Base-by-base conservation (phyloP, 305 asterid genomes). In the Stenogyne calaminthoides region DNA sequence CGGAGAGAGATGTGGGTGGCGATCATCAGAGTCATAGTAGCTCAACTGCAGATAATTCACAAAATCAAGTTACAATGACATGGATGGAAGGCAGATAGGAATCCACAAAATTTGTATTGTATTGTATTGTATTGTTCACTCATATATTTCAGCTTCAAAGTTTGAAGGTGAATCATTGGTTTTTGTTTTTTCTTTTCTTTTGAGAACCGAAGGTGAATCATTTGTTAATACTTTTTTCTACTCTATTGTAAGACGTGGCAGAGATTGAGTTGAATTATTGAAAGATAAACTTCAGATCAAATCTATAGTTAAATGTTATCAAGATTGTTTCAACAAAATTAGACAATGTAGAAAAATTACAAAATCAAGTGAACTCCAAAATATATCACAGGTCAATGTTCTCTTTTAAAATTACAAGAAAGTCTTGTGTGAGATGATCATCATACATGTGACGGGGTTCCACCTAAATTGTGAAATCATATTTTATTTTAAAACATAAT, bases 1-100 rank as follows among this genome's bases (percentile, higher is more conserved):
- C 58, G 0, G 71, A 51, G 16, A 66, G 78, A 40, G 78, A 73
- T 12, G 67, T 73, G 3, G 6, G 5, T 16, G 52, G 10, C 2
- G 15, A 63, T 62, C 22, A 18, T 12, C 56, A 49, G 22, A 49
- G 56, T 49, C 11, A 6, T 49, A 15, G 56, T 49, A 16, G 22
- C 56, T 49, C 22, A 1, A 49, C 56, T 15, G 56, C 56, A 18
- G 15, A 44, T 16, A 36, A 10, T 18, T 37, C 52, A 2, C 22
- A 4, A 5, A 63, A 63, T 63, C 36, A 39, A 18, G 9, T 39
- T 63, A 63, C 54, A 6, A 63, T 39, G 7, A 63, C 69, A 15
- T 6, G 56, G 56, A 49, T 49, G 56, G 56, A 49, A 15, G 56
- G 56, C 56, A 49, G 56, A 49, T 49, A 49, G 56, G 9, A 47